These are phyloP conservation scores for Bolboschoenoplectus hybrid DNA, from an alignment of 202 grass and related monocot species.

Conservation along the genomic window DNA sequence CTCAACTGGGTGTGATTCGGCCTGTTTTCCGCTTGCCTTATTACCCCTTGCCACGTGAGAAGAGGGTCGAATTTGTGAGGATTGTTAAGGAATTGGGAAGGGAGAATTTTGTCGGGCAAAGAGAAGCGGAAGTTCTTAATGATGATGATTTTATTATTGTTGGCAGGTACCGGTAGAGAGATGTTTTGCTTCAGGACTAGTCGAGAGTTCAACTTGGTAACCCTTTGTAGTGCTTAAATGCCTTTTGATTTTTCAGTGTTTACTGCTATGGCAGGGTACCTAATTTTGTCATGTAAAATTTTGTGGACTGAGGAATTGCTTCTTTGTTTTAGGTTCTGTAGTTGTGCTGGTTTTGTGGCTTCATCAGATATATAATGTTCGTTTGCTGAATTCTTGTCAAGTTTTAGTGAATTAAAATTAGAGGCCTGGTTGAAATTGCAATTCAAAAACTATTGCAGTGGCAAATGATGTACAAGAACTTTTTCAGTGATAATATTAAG, in stretches of 20 bases:
- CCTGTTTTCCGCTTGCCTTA: slow-evolving; percentile 82
- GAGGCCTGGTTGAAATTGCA: not conserved
- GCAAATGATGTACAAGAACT: not conserved
- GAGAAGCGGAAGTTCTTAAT: slow-evolving; percentile 62
- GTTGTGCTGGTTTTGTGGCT: not conserved
- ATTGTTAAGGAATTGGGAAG: slow-evolving; percentile 69
- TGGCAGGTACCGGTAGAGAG: slow-evolving; percentile 19
- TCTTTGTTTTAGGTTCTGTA: not conserved
- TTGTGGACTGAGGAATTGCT: not conserved
- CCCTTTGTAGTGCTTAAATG: not conserved
- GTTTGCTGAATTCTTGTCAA: not conserved
- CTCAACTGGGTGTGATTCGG: slow-evolving; percentile 75
- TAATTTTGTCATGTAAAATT: not conserved
- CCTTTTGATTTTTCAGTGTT: not conserved
- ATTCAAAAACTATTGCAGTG: not conserved
- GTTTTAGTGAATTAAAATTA: not conserved
- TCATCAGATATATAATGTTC: not conserved
- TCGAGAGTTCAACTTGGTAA: not conserved
- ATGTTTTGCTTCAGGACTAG: not conserved
- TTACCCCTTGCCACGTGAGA: slow-evolving; percentile 70
- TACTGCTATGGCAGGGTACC: not conserved
- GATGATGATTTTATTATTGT: slow-evolving; percentile 85
- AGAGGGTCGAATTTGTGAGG: slow-evolving; percentile 65
- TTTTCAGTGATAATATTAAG: not conserved
- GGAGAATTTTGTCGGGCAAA: slow-evolving; percentile 75